Conservation (phyloP, 768 basidiomycete species). For the Pholiota conissans region DNA sequence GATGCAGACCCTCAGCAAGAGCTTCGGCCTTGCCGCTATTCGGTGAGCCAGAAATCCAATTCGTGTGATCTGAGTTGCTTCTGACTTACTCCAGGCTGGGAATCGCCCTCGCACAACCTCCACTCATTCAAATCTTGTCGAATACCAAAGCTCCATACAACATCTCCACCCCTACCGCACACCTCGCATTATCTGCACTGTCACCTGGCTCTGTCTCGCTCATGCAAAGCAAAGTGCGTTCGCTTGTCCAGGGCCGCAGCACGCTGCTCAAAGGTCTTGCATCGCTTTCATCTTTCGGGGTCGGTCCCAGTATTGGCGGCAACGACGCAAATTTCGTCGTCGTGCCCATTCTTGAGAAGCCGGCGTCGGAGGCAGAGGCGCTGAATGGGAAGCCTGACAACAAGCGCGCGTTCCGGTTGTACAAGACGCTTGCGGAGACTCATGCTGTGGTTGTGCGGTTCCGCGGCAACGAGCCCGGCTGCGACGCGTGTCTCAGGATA, state of each 20-base stretch:
- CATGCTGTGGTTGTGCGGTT: conserved; percentile 89
- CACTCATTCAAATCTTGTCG: conserved; percentile 84
- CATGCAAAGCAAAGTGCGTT: conserved; percentile 67
- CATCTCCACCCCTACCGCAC: conserved; percentile 86
- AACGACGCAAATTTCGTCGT: conserved; percentile 92
- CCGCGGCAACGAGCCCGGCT: conserved; percentile 84
- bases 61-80: background rate
- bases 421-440: conserved; percentile 82
- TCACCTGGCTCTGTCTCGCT: conserved; percentile 56
- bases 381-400: conserved; percentile 48
- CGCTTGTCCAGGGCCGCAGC: conserved; percentile 58
- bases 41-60: conserved; percentile 52
- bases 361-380: conserved; percentile 19
- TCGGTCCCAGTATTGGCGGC: conserved; percentile 73
- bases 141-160: conserved; percentile 99
- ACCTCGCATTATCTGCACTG: conserved; percentile 78
- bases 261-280: conserved; percentile 52
- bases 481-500: conserved; percentile 83
- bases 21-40: conserved; percentile 94
- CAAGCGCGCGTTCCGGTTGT: conserved; percentile 59
- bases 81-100: conserved; percentile 61
- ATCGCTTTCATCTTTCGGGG: conserved; percentile 45
- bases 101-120: conserved; percentile 85
- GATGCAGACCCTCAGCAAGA: conserved; percentile 96
- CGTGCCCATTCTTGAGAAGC: conserved; percentile 65